Base-by-base conservation (phyloP, 768 basidiomycete genomes). In the Cystofilobasidium macerans region DNA sequence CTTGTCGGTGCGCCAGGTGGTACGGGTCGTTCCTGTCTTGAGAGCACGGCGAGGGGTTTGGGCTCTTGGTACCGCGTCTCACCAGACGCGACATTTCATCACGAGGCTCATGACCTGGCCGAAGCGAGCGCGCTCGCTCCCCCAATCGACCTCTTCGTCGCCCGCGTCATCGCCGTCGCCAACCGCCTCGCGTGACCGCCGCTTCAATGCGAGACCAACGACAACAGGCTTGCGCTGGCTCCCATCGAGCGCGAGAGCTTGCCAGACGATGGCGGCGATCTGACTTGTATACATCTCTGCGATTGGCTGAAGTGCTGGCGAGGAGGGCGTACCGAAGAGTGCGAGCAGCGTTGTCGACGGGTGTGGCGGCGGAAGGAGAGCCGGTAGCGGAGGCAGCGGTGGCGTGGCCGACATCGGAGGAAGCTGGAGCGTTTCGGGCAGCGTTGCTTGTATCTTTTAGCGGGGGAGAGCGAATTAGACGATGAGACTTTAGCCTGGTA, bases 221-320 rank as follows among this genome's bases (percentile, higher is more conserved):
- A 93, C 78, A 9, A 93, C 82, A 43, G 81, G 82, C 66, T 81
- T 79, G 61, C 84, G 78, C 30, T 79, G 75, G 9, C 74, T 75
- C 22, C 80, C 76, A 48, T 40, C 20, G 61, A 80, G 78, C 87
- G 76, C 71, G 47, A 71, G 76, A 48, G 35, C 20, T 61, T 80
- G 78, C 87, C 91, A 95, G 8, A 92, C 75, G 33, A 93, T 79
- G 0, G 89, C 89, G 0, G 90, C 88, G 53, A 90, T 85, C 71
- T 95, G 92, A n/a, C 85, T 79, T 0, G 84, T 85, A 75, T 93
- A 94, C 0, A 94, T 78, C 40, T 85, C 84, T 72, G 93, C 82
- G 28, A 94, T 76, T 0, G 84, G 84, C 58, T 85, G 84, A 67
- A 84, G 73, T 62, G 87, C 83, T 13, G 84, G 82, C 0, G 86